Conservation (phyloP, 495 filamentous ascomycete genomes). For the Trichoderma parareesei region DNA sequence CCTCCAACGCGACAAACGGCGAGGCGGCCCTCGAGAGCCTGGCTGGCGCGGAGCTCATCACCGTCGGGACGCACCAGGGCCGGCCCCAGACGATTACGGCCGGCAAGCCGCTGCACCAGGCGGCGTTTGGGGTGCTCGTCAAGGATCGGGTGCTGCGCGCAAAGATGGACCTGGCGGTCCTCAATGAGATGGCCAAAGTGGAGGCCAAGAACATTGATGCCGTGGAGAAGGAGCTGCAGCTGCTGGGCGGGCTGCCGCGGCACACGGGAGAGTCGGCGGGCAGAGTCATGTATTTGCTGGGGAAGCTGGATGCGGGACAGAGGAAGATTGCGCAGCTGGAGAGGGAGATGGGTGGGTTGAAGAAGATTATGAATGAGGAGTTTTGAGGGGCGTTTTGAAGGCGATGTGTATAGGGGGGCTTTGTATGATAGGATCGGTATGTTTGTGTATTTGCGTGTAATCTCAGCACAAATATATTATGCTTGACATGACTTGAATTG, state of each 20-base stretch:
- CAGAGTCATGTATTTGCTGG: conserved; percentile 61
- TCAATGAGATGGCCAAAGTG: conserved; percentile 56
- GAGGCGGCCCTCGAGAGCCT: conserved; percentile 70
- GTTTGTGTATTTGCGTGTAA: too few species aligned
- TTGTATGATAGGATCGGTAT: not conserved
- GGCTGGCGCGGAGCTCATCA: conserved; percentile 81
- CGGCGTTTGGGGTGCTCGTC: conserved; percentile 65
- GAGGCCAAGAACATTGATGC: conserved; percentile 72
- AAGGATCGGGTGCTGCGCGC: conserved; percentile 64
- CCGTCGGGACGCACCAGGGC: conserved; percentile 61
- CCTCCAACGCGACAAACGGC: conserved; percentile 35
- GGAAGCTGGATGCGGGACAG: conserved; percentile 65
- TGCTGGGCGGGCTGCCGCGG: conserved; percentile 52
- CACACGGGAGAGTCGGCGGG: conserved; percentile 53
- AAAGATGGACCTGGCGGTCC: conserved; percentile 63
- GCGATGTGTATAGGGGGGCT: not conserved
- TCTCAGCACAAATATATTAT: too few species aligned
- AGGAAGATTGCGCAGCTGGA: conserved; percentile 68
- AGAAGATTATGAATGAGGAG: conserved; percentile 44
- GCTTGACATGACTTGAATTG: too few species aligned
- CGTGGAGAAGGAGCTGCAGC: conserved; percentile 66
- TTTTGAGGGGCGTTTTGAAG: not conserved
- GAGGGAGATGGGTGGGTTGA: conserved; percentile 57
- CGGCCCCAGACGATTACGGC: conserved; percentile 69
- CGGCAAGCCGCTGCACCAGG: conserved; percentile 79